Evolutionary conservation across 2,329 filamentous ascomycete species (phyloP), one percentile per base, ranked within the genome.

Genomic region (Penicillium sp.): DNA sequence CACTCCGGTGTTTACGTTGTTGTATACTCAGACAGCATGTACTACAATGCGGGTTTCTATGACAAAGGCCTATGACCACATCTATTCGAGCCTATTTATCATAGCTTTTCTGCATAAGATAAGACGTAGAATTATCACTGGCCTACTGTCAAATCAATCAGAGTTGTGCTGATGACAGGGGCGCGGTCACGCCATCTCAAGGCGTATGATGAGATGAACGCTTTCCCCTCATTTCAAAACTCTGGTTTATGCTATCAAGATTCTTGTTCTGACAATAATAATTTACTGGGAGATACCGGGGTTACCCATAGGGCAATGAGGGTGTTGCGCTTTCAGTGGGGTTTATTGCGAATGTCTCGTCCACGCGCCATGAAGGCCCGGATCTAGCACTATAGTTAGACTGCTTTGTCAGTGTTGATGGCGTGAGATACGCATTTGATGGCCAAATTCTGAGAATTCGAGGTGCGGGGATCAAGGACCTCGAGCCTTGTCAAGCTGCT

Each of bases 321-420:
- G 47, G 47, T 46, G 32, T 41, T 44, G 48, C 55, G 53, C 42
- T 46, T 52, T 44, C 38, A 46, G 51, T 56, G 53, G 58, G 45
- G 49, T 50, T 25, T 38, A 63, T 62, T 56, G 48, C 60, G 59
- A 62, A 60, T 57, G 37, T 32, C 27, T 35, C 31, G n/a, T 13
- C n/a, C 20, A 7, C 15, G 9, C n/a, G 33, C 33, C 47, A 32
- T 27, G 28, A 8, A 10, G 4, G 4, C 10, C 20, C 12, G 7
- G 2, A 6, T 2, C 27, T 27, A 6, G 9, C 20, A 10, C 24
- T 10, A 24, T 4, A 15, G 15, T 18, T 18, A 18, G 32, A 24
- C 5, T 18, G 40, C 41, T 35, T 42, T 43, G 33, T 25, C 9
- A 13, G 9, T 12, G 10, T 29, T 20, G 42, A 57, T 56, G 53